These are phyloP conservation scores for Breviolum minutum DNA, from an alignment of 73 alveolate genomes.

Conservation along the genomic window DNA sequence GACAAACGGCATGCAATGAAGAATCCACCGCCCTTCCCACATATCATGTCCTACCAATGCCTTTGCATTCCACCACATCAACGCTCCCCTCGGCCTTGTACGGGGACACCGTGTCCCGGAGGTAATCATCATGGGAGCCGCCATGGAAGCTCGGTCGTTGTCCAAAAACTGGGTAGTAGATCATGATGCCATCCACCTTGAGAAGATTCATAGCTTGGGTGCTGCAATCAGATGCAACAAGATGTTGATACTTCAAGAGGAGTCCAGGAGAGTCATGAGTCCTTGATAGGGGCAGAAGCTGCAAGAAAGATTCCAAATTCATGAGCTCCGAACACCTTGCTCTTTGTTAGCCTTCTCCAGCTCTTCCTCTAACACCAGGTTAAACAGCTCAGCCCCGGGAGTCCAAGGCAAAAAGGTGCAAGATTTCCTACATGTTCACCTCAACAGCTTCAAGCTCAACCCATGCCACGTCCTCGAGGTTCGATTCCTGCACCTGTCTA, in stretches of 20 bases:
- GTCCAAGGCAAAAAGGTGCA: too few species aligned
- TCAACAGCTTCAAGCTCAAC: background rate
- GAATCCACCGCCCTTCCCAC: background rate
- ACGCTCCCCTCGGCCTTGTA: conserved; percentile 41
- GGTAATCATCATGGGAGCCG: conserved; percentile 93
- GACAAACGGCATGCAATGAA: too few species aligned
- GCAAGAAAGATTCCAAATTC: background rate
- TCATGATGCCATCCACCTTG: conserved; percentile 94
- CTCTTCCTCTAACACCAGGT: conserved; percentile 27
- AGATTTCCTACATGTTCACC: too few species aligned
- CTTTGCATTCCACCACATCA: background rate
- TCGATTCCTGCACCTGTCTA: conserved; percentile 63
- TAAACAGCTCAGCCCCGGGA: too few species aligned
- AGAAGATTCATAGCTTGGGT: background rate
- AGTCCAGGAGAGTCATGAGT: background rate
- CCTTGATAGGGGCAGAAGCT: background rate
- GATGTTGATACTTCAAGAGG: background rate
- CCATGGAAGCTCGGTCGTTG: conserved; percentile 94
- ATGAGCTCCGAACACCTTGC: conserved; percentile 31
- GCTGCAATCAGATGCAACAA: background rate
- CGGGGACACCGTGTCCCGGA: conserved; percentile 92
- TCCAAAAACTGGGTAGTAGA: conserved; percentile 95
- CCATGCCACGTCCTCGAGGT: conserved; percentile 59
- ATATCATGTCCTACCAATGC: background rate
- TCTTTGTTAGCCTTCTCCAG: conserved; percentile 93